Percentiles rank a stretch among this genome's conserved stretches.
Evolutionary conservation across 257 asterid species (phyloP).

Genomic region (Nicotiana obtusifolia): DNA sequence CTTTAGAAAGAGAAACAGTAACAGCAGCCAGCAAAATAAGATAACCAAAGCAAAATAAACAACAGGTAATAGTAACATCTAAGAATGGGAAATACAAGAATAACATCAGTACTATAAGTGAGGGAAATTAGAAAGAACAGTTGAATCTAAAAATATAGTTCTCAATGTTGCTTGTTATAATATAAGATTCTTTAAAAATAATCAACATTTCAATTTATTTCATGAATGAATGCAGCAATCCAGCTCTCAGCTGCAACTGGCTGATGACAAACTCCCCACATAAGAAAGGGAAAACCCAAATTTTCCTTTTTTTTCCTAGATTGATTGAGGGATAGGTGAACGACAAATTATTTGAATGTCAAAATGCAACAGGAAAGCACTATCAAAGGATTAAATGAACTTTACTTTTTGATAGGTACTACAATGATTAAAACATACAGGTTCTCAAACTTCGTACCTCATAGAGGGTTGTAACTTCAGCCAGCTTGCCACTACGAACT

Average conservation of each 20-base stretch:
- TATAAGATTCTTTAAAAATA: neutral
- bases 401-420: neutral
- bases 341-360: neutral
- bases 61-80: no score
- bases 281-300: neutral
- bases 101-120: no score
- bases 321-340: neutral
- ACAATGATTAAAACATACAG: neutral
- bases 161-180: neutral
- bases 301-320: neutral
- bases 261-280: neutral
- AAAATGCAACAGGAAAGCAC: neutral
- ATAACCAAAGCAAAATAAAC: no score
- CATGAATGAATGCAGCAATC: neutral
- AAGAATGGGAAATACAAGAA: no score
- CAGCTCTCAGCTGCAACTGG: neutral
- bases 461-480: conserved; percentile 53
- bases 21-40: no score
- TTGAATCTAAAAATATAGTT: neutral
- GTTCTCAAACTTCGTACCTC: conserved; percentile 39
- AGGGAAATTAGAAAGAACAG: neutral
- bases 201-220: neutral
- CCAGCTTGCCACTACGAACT: conserved; percentile 58
- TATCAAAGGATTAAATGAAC: neutral
- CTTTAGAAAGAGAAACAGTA: no score